Percentiles rank a stretch among this genome's conserved stretches.
Evolutionary conservation across 176 grass and related monocot species (phyloP).

Genomic region (Musa troglodytarum): DNA sequence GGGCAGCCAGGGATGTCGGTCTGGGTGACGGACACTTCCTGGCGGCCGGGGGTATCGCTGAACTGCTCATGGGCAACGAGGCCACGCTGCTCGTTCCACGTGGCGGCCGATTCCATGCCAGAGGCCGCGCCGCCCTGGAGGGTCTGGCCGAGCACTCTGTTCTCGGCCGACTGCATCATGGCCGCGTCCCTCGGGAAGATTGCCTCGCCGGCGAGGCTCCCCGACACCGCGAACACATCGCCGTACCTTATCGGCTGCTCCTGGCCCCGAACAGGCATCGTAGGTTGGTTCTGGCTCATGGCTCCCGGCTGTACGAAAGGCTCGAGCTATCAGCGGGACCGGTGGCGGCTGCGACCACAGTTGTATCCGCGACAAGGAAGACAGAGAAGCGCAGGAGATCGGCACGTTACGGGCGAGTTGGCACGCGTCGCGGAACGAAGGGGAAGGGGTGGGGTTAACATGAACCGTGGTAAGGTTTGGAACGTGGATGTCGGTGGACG

Average conservation of each 20-base stretch:
- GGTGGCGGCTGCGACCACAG: not conserved
- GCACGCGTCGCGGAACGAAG: no score
- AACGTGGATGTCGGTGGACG: no score
- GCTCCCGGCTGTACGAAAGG: not conserved
- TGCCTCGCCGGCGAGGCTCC: constrained; percentile 31
- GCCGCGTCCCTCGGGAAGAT: constrained; percentile 56
- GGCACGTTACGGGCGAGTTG: not conserved
- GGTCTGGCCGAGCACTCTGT: constrained; percentile 33
- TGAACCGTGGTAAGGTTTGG: no score
- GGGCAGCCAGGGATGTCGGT: constrained; percentile 38
- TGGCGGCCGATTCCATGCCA: constrained; percentile 53
- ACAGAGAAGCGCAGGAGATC: not conserved
- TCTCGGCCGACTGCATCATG: constrained; percentile 63
- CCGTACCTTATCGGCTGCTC: constrained; percentile 29
- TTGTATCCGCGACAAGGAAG: not conserved
- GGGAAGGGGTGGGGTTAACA: no score
- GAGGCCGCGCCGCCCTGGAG: constrained; percentile 43
- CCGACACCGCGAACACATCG: constrained; percentile 49
- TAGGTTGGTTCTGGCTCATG: constrained; percentile 67
- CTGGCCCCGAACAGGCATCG: constrained; percentile 15
- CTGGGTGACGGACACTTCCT: constrained; percentile 47
- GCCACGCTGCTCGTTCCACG: constrained; percentile 41
- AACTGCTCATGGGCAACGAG: constrained; percentile 44
- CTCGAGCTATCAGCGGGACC: not conserved
- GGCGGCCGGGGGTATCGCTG: constrained; percentile 24